Percentiles rank a stretch among this genome's conserved stretches.
These are phyloP conservation scores for Salvia splendens DNA, from an alignment of 257 asterid genomes.

Conservation along the genomic window DNA sequence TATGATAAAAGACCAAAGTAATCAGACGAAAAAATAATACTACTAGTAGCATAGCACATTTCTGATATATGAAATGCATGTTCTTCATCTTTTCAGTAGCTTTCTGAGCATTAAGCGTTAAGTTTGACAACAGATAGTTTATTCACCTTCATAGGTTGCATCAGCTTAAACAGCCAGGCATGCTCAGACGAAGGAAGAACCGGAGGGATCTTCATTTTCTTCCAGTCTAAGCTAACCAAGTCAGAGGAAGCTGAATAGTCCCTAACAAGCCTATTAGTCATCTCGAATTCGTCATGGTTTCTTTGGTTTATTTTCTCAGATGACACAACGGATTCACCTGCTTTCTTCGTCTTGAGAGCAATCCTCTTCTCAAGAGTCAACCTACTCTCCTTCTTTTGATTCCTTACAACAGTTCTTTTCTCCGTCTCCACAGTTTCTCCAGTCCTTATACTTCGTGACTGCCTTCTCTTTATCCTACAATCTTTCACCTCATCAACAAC, in stretches of 20 bases:
- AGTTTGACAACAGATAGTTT: slow-evolving; percentile 10
- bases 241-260: slow-evolving; percentile 65
- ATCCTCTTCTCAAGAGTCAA: slow-evolving; percentile 77
- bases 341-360: slow-evolving; percentile 52
- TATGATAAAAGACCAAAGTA: slow-evolving; percentile 22
- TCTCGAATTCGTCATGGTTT: slow-evolving; percentile 47
- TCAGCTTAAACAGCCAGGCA: slow-evolving; percentile 68
- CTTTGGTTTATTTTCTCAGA: slow-evolving; percentile 28
- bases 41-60: neutral
- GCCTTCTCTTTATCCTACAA: slow-evolving; percentile 42
- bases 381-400: slow-evolving; percentile 50
- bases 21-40: slow-evolving; percentile 30
- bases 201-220: slow-evolving; percentile 83
- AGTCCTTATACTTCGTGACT: slow-evolving; percentile 42
- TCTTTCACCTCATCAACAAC: slow-evolving; percentile 46
- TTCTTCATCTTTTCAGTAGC: neutral
- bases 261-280: slow-evolving; percentile 64
- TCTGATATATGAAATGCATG: neutral
- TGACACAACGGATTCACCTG: slow-evolving; percentile 38
- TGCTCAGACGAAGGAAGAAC: slow-evolving; percentile 83
- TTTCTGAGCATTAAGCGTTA: slow-evolving; percentile 3
- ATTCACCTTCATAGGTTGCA: slow-evolving; percentile 88
- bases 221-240: slow-evolving; percentile 71
- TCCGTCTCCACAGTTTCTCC: slow-evolving; percentile 42
- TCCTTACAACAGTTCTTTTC: slow-evolving; percentile 46